A percentile compares a stretch with the other conserved stretches of the same genome.
Evolutionary conservation across 441 rosid genomes (phyloP).

Genomic region (Pelargonium hybrid): DNA sequence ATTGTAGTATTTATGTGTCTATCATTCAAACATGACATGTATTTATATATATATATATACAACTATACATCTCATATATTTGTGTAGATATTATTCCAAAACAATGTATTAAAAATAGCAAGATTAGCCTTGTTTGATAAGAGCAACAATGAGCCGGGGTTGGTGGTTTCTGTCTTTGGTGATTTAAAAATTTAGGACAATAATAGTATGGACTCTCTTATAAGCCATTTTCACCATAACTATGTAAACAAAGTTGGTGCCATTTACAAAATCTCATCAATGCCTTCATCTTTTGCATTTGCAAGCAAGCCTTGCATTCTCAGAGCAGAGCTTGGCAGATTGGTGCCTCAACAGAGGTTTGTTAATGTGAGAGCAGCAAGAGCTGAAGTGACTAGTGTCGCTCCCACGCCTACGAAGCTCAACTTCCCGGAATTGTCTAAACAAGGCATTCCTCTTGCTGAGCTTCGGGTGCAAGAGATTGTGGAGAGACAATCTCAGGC

Average conservation of each 20-base stretch:
- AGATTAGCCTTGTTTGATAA: too few species aligned
- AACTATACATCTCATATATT: too few species aligned
- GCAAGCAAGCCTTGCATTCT: conserved; percentile 22
- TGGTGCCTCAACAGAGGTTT: conserved; percentile 1
- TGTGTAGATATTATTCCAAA: too few species aligned
- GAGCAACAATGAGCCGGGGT: too few species aligned
- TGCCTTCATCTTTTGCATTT: conserved; percentile 27
- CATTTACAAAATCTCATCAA: neutral
- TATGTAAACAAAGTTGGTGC: too few species aligned
- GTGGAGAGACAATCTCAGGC: conserved; percentile 31
- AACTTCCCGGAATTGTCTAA: conserved; percentile 18
- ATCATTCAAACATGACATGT: too few species aligned
- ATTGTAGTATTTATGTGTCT: neutral
- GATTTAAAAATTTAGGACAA: too few species aligned
- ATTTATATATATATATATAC: too few species aligned
- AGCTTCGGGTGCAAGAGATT: conserved; percentile 26
- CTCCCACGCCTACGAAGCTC: conserved; percentile 20
- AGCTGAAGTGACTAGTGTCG: conserved; percentile 21
- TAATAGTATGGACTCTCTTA: too few species aligned
- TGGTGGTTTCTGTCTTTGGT: too few species aligned
- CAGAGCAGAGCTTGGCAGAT: conserved; percentile 15
- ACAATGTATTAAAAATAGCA: too few species aligned
- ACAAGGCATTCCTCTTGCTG: conserved; percentile 27
- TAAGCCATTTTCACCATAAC: too few species aligned
- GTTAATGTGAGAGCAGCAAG: conserved; percentile 5